Percentiles rank a stretch among this genome's conserved stretches.
phyloP scores from a whole-genome alignment of 106 monocot genomes.

The Iris macrosiphon region DNA sequence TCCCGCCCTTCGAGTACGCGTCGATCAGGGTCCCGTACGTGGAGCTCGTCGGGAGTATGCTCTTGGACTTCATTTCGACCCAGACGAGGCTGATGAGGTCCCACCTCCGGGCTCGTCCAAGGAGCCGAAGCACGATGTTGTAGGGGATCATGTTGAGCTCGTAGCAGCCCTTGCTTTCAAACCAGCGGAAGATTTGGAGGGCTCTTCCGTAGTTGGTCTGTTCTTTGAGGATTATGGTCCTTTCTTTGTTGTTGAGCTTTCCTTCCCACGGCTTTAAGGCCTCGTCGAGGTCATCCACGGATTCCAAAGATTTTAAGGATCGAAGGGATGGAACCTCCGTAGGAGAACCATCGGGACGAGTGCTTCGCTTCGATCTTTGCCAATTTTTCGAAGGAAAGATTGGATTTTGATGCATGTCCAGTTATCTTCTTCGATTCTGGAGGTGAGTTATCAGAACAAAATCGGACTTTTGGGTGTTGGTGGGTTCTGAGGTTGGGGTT shows the following conservation, averaged over 20 bases:
- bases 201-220: constrained; percentile 66
- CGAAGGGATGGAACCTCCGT: constrained; percentile 67
- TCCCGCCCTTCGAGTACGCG: constrained; percentile 58
- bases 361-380: constrained; percentile 5
- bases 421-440: neutral
- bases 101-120: constrained; percentile 52
- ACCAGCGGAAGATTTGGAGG: constrained; percentile 72
- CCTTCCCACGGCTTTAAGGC: constrained; percentile 75
- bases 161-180: constrained; percentile 44
- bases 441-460: constrained; percentile 15
- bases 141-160: constrained; percentile 88
- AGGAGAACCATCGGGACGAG: constrained; percentile 26
- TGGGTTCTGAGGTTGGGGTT: neutral
- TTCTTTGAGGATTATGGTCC: constrained; percentile 80
- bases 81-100: constrained; percentile 39
- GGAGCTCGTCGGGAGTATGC: constrained; percentile 46
- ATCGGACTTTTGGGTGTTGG: constrained; percentile 9
- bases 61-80: constrained; percentile 56
- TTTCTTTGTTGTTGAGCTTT: constrained; percentile 61
- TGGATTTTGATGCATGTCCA: constrained; percentile 10
- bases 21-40: constrained; percentile 86
- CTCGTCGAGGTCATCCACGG: constrained; percentile 39
- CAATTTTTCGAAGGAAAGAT: constrained; percentile 8
- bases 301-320: constrained; percentile 55
- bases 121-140: constrained; percentile 65